Evolutionary conservation across 495 filamentous ascomycete genomes (phyloP), one percentile per base, ranked within the genome.

Genomic region (Tuber calosporum): DNA sequence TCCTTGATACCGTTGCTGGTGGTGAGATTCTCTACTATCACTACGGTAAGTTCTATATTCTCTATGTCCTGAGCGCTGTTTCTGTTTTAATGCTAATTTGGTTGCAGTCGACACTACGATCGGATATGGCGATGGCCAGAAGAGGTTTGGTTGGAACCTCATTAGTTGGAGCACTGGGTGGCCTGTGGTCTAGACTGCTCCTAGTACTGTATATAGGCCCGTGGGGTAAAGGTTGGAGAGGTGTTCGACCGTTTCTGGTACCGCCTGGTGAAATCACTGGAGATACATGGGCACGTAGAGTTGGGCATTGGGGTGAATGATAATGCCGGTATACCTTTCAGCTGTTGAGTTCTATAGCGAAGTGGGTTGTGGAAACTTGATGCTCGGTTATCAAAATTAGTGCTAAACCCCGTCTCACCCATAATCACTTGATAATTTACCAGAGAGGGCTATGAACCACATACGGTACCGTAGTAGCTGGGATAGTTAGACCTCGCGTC

Each of bases 11-110:
- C 2, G 37, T 22, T 3, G 41, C 74, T 11, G 75, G 83, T 0
- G 85, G 85, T 2, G 81, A 87, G 40, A 84, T 92, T 20, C 84
- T 92, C 22, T 92, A 92, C 79, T 92, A 93, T 76, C 89, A 92
- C 77, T 92, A 92, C 53, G 82, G 77, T 82, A 69, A 72, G 79
- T 76, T 40, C 6, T 8, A 82, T 83, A 19, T 71, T 22, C 53
- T 70, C 34, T 1, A 20, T 11, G 36, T 36, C 22, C 1, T 1
- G 4, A 11, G 11, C 6, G 9, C 30, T 20, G 1, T 19, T 3
- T 43, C 58, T 26, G 13, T 66, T 30, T 26, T 37, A 7, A 41
- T 38, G 17, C 66, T 58, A 30, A 69, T 13, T 37, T 8, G 34
- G 2, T 1, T 58, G 11, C 26, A 79, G 79, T 88, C 36, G 85